Base-by-base conservation (phyloP, 305 asterid genomes). In the Fraxinus sp. region DNA sequence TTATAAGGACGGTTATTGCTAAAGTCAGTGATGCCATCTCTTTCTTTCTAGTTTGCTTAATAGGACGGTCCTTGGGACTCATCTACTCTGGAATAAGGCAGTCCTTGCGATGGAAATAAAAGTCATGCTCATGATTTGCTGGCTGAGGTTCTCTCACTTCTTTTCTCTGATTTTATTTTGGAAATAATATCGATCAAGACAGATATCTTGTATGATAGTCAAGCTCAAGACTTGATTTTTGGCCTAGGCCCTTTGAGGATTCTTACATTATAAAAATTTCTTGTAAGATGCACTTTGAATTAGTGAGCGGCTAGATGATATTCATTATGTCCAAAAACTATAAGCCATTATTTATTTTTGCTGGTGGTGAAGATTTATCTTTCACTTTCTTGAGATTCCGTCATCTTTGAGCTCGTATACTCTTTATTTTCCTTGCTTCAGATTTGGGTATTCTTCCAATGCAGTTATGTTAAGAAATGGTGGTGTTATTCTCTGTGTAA, bases 1-100 rank as follows among this genome's bases (percentile, higher is more conserved):
- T 94, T 84, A 87, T 92, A 64, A 93, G 93, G 87, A 91, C 90
- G 4, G 39, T 90, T 16, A 83, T 92, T 79, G 91, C 93, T 77
- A 93, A 91, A 91, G 88, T 90, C 83, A 94, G 97, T 36, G 97
- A 94, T 79, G 99, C 95, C 80, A 90, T 92, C 81, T 92, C 99
- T 4, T 94, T 94, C 88, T 92, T 96, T 88, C 90, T 96, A 22
- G 95, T 94, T 83, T 83, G 87, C 86, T 89, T 96, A 92, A 94
- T 96, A 20, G 98, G 99, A 72, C 88, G 97, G 89, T 94, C 97
- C 36, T 79, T 96, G 91, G 99, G 98, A 77, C 92, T 96, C 71
- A 94, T 96, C 83, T 93, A 91, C 84, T 91, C 97, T 37, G 98
- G 98, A 77, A 96, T 96, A 80, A 89, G 97, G 84, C 95, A 93